Evolutionary conservation across 1,284 basidiomycete species (phyloP).

Genomic region (Ganoderma resinaceum): DNA sequence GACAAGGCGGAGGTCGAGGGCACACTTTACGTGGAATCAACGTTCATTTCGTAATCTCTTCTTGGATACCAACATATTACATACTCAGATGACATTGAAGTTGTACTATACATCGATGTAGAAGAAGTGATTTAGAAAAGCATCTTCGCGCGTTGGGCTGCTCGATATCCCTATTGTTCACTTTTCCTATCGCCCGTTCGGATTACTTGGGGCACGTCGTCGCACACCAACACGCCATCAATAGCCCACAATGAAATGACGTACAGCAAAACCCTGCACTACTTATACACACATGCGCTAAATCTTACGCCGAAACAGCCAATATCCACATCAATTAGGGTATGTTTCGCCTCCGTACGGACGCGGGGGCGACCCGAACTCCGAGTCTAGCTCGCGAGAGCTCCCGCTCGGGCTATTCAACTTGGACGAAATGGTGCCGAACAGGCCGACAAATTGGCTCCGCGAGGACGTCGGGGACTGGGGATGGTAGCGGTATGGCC

Average conservation of each 20-base stretch:
- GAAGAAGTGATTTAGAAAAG: background rate
- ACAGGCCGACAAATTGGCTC: background rate
- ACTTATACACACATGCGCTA: background rate
- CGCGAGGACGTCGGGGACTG: background rate
- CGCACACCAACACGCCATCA: background rate
- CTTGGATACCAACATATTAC: conserved; percentile 18
- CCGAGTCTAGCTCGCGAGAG: background rate
- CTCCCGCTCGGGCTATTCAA: background rate
- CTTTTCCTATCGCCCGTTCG: background rate
- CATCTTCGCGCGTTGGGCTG: background rate
- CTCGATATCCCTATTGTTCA: background rate
- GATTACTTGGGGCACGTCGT: background rate
- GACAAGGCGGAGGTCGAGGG: conserved; percentile 71
- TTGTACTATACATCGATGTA: conserved; percentile 16
- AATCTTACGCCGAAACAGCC: too few species aligned
- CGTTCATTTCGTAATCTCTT: conserved; percentile 77
- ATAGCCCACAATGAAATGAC: background rate
- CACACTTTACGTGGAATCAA: conserved; percentile 85
- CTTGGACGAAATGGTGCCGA: background rate
- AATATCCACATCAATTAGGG: background rate
- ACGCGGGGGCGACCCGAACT: background rate
- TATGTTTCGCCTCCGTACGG: background rate
- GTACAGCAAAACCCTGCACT: background rate
- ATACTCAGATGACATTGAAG: conserved; percentile 1
- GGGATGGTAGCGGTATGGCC: background rate